phyloP scores from a whole-genome alignment of 2,329 filamentous ascomycete genomes.

The Penicillium sp. region DNA sequence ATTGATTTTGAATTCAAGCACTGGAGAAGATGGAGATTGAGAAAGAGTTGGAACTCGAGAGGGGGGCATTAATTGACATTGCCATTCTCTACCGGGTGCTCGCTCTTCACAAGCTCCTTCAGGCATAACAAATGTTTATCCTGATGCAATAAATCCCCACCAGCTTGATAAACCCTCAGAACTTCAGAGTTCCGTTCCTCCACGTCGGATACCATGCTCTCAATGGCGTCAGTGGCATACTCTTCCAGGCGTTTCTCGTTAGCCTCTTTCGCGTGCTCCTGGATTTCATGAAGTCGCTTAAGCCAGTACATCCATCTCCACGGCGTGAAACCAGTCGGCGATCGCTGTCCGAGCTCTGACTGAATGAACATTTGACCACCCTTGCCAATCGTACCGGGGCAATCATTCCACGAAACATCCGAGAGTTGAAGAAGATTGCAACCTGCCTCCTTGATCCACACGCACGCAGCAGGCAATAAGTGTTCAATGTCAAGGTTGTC shows the following conservation, averaged over 20 bases:
- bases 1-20: too few species aligned
- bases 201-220: constrained; percentile 14
- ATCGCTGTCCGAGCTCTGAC: constrained; percentile 24
- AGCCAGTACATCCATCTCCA: constrained; percentile 31
- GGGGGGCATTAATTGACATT: too few species aligned
- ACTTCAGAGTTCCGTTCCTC: constrained; percentile 22
- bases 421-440: constrained; percentile 20
- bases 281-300: constrained; percentile 26
- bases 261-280: constrained; percentile 18
- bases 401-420: constrained; percentile 23
- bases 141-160: constrained; percentile 9
- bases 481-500: constrained; percentile 12
- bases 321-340: constrained; percentile 24
- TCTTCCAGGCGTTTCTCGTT: constrained; percentile 20
- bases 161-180: constrained; percentile 12
- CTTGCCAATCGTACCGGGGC: constrained; percentile 15
- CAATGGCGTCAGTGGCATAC: constrained; percentile 18
- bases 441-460: constrained; percentile 19
- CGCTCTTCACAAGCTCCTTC: background rate
- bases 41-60: too few species aligned
- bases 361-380: constrained; percentile 18
- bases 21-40: too few species aligned
- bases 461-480: constrained; percentile 18
- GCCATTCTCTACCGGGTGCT: too few species aligned
- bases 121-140: constrained; percentile 15